Evolutionary conservation across 768 basidiomycete genomes (phyloP), one percentile per base, ranked within the genome.

Genomic region (Kwoniella dejecticola): DNA sequence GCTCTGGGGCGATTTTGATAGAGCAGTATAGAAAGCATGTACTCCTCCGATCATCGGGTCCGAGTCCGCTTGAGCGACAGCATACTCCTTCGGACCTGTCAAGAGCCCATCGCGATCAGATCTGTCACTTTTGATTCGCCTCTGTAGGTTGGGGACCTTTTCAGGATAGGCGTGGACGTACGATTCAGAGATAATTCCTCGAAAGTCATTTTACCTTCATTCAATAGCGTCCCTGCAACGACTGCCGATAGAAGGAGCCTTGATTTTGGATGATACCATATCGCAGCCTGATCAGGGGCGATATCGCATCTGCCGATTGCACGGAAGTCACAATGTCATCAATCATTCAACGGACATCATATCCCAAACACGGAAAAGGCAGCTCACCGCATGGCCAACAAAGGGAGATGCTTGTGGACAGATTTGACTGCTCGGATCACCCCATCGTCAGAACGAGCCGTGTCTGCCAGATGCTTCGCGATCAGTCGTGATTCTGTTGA

Each of bases 231-330:
- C 64, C 84, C 83, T 0, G 84, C 85, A 5, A 84, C 84, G 40
- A 84, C 82, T 1, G 80, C 81, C 47, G 84, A 85, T 15, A 87
- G 79, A 59, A 81, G 82, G 23, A 86, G 63, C 58, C 80, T 83
- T 79, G 84, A 66, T 3, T 63, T 44, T 8, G 63, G 24, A n/a
- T 62, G 84, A 84, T 84, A 86, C 85, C 85, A 87, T 5, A 84
- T 81, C 0, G 85, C 86, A 10, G 84, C 69, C 26, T 80, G 79
- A 0, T 79, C 77, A 0, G 84, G 81, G 52, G 84, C 83, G 55
- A 87, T 67, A 71, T 86, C 85, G 63, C 86, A 87, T 68, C 78
- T 76, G n/a, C n/a, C n/a, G n/a, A n/a, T n/a, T n/a, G n/a, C n/a
- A n/a, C n/a, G n/a, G n/a, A 49, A 26, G 40, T 42, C n/a, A 17